Percentiles rank a stretch among this genome's conserved stretches.
Conservation (phyloP, 495 filamentous ascomycete genomes). For the Apiosordaria backusii region DNA sequence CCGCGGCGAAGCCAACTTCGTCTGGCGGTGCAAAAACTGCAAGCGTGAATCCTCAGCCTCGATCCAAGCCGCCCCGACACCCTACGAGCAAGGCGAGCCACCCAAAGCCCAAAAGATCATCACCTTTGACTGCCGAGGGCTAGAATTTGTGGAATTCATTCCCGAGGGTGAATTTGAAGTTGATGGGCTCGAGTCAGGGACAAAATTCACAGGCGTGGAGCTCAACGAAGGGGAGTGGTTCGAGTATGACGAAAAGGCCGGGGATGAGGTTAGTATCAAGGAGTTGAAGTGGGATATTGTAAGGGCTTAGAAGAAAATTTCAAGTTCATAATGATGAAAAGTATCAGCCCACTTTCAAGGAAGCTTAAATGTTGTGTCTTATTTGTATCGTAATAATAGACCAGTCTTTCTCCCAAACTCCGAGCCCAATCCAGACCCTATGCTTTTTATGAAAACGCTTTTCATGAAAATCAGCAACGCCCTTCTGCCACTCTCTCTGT, state of each 20-base stretch:
- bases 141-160: constrained; percentile 88
- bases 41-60: constrained; percentile 59
- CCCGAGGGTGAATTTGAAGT: constrained; percentile 91
- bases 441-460: background rate
- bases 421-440: background rate
- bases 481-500: background rate
- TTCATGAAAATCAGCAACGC: background rate
- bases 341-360: too few relatives aligned
- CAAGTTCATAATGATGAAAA: background rate
- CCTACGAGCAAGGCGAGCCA: constrained; percentile 66
- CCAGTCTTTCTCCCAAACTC: background rate
- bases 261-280: constrained; percentile 67
- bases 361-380: background rate
- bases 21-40: constrained; percentile 96
- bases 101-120: constrained; percentile 72
- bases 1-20: constrained; percentile 93
- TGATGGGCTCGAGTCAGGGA: constrained; percentile 72
- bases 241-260: constrained; percentile 59
- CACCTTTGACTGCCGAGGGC: constrained; percentile 86
- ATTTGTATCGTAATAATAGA: background rate
- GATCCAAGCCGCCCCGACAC: constrained; percentile 65
- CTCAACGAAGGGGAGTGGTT: constrained; percentile 76
- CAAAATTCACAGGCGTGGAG: constrained; percentile 76
- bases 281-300: constrained; percentile 85
- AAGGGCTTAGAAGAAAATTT: constrained; percentile 49